phyloP scores from a whole-genome alignment of 352 stramenopile species.

The Phytopythium kandeliae region DNA sequence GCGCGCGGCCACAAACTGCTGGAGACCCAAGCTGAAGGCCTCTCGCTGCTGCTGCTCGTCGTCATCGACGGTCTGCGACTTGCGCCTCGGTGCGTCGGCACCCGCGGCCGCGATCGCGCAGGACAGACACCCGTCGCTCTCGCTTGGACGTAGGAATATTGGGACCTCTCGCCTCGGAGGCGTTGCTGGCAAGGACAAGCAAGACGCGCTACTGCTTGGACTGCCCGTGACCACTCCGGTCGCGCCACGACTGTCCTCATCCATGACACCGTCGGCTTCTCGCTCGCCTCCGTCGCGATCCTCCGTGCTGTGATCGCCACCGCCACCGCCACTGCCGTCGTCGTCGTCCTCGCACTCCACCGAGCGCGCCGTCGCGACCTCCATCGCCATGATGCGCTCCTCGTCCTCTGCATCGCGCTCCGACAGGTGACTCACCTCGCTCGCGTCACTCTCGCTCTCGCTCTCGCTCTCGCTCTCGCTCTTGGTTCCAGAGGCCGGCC shows the following conservation, averaged over 20 bases:
- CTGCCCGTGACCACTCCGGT: too few relatives aligned
- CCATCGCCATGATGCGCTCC: slow-evolving; percentile 41
- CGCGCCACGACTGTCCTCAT: neutral
- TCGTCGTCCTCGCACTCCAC: neutral
- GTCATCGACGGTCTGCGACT: neutral
- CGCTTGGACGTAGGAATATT: slow-evolving; percentile 2
- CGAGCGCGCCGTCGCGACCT: slow-evolving; percentile 11
- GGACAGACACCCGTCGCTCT: too few relatives aligned
- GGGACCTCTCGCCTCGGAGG: neutral
- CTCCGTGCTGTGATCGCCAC: neutral
- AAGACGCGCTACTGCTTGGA: neutral
- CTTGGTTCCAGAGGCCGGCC: too few relatives aligned
- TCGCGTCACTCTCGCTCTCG: slow-evolving; percentile 40
- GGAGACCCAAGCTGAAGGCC: slow-evolving; percentile 19
- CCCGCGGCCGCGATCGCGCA: too few relatives aligned
- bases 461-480: slow-evolving; percentile 5
- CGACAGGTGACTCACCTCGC: slow-evolving; percentile 67
- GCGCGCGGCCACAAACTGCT: slow-evolving; percentile 31
- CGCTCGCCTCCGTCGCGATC: neutral
- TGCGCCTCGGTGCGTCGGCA: neutral
- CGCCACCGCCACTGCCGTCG: slow-evolving; percentile 1
- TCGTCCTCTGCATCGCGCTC: slow-evolving; percentile 55
- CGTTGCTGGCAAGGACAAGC: neutral
- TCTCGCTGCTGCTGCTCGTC: neutral
- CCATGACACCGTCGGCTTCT: neutral